Base-by-base conservation (phyloP, 345 rosid species). In the Brassica rapa region DNA sequence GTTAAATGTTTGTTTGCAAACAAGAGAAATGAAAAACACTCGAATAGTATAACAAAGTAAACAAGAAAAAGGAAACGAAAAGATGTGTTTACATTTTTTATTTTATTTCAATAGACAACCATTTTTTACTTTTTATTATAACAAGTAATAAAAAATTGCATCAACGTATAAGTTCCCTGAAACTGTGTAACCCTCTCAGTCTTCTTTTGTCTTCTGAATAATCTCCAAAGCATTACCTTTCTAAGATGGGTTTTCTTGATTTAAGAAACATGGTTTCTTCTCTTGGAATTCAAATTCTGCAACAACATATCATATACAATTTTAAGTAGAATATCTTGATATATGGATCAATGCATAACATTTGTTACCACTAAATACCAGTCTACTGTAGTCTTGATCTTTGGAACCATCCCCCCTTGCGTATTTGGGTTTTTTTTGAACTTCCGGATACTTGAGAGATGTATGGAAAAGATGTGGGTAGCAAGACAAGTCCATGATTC, bases 381-480 rank as follows among this genome's bases (percentile, higher is more conserved):
- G 87, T 62, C 81, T 78, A 67, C 80, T 74, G 46, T 84, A 87
- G 77, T 90, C 86, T 66, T 71, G 73, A 71, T 89, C 88, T 15
- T 79, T 76, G 55, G 84, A 80, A 71, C 82, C 85, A 70, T 78
- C 89, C 8, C 86, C 86, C 62, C 63, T 81, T 53, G 85, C 87
- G 70, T 89, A 82, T 71, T 79, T 76, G 64, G 80, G 7, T 66
- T 6, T 53, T 53, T 3, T 53, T 53, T 53, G 59, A 53, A 29
- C 60, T 66, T 53, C 86, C 93, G 2, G 83, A 53, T 39, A 87
- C 70, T 75, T 83, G 84, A 62, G 92, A 77, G 41, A 87, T 62
- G 64, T 87, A 89, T 8, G 93, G 93, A n/a, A 87, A 83, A 24
- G 90, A 88, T 14, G 93, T 87, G 23, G 88, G 83, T 72, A 84